These are phyloP conservation scores for Amanita rubescens DNA, from an alignment of 768 basidiomycete species.

Conservation along the genomic window DNA sequence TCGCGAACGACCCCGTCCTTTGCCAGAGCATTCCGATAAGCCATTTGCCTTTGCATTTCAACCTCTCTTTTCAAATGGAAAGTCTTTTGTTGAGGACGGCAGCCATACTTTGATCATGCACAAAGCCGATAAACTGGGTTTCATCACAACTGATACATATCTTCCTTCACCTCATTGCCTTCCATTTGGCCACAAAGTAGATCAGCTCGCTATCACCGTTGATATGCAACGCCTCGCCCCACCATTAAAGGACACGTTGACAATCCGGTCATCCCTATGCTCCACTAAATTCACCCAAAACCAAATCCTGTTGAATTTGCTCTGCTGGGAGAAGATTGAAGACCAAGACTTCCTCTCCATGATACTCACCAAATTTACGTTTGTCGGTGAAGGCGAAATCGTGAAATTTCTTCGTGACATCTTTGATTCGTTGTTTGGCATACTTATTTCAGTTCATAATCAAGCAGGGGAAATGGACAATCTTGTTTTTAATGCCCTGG, in stretches of 20 bases:
- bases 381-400: slow-evolving; percentile 91
- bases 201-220: slow-evolving; percentile 48
- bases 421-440: slow-evolving; percentile 89
- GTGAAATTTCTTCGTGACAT: slow-evolving; percentile 88
- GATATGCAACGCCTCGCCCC: slow-evolving; percentile 61
- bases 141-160: slow-evolving; percentile 64
- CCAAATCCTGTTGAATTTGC: slow-evolving; percentile 66
- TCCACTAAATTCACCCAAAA: slow-evolving; percentile 93
- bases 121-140: slow-evolving; percentile 62
- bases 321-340: slow-evolving; percentile 71
- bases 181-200: slow-evolving; percentile 46
- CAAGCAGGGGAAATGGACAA: slow-evolving; percentile 74
- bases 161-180: slow-evolving; percentile 60
- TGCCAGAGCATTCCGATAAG: slow-evolving; percentile 45
- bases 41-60: slow-evolving; percentile 93
- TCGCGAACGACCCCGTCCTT: slow-evolving; percentile 32
- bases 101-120: slow-evolving; percentile 82
- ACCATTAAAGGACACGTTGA: slow-evolving; percentile 68
- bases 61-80: slow-evolving; percentile 71
- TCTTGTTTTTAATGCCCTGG: slow-evolving; percentile 84
- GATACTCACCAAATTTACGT: slow-evolving; percentile 78
- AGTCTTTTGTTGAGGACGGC: slow-evolving; percentile 84
- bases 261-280: slow-evolving; percentile 83
- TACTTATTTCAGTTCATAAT: slow-evolving; percentile 71
- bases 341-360: slow-evolving; percentile 61